Base-by-base conservation (phyloP, 1,284 basidiomycete species). In the Schizophyllum commune region DNA sequence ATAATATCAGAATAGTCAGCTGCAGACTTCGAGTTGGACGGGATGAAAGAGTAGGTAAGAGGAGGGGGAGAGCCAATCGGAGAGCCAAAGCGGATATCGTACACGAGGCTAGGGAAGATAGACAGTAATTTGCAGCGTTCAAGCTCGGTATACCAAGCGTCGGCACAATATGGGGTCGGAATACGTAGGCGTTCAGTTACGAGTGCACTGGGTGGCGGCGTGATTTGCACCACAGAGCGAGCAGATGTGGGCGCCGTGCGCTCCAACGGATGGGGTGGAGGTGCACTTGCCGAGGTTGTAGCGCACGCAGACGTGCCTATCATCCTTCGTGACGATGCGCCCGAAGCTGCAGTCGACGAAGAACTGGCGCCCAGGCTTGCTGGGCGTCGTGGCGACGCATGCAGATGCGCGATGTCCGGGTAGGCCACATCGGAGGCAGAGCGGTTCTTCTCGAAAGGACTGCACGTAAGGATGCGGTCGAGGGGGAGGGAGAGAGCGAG, bases 351-450 rank as follows among this genome's bases (percentile, higher is more conserved):
- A 57, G 17, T 32, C 55, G 39, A 60, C 33, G 53, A 58, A 53
- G 39, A 62, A 62, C 11, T 60, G 34, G 1, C 61, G 52, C 0
- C 61, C 61, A n/a, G 60, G 62, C 32, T 21, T 32, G 22, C 54
- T 63, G 13, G 59, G 62, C 9, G 19, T 58, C 6, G 15, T 8
- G 8, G 60, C 62, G 0, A 1, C 8, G 56, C 62, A 63, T 3
- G 7, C 1, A 15, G 1, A 1, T 4, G 57, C 62, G 5, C 54
- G 17, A 19, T 63, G 62, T 34, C 62, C 62, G 0, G 7, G 15
- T 0, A 57, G 52, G 1, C 62, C 62, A n/a, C 62, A 63, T 52
- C 59, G 62, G 60, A 63, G 60, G 57, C 62, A 63, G 19, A 63
- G 20, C 4, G 32, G 7, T 6, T 39, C 34, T 6, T 13, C 34